These are phyloP conservation scores for Ogataea saltuana DNA, from an alignment of 805 yeast species.

Conservation along the genomic window DNA sequence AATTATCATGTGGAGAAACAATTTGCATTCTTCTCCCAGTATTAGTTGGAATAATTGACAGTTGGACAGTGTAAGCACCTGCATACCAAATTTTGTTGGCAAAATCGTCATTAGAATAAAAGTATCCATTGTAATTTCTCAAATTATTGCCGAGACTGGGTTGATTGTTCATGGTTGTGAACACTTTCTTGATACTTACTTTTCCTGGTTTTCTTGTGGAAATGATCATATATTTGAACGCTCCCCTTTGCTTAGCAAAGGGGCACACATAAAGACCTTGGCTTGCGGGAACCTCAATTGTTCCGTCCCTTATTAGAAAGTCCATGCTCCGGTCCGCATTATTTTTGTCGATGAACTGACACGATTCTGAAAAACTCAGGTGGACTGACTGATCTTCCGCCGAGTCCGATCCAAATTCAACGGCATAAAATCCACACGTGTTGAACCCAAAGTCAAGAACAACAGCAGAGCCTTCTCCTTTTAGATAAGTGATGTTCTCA, in stretches of 20 bases:
- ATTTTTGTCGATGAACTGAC: slow-evolving; percentile 5
- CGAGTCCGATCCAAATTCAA: slow-evolving; percentile 6
- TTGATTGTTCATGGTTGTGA: slow-evolving; percentile 5
- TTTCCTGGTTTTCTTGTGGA: slow-evolving; percentile 5
- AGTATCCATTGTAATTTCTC: slow-evolving; percentile 3
- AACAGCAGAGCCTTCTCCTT: slow-evolving; percentile 2
- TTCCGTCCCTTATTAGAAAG: slow-evolving; percentile 6
- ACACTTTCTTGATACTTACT: neutral
- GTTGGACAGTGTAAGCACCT: slow-evolving; percentile 6
- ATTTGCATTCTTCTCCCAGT: slow-evolving; percentile 6
- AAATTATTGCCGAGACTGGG: slow-evolving; percentile 2
- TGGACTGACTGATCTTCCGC: slow-evolving; percentile 1
- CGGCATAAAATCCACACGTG: slow-evolving; percentile 4
- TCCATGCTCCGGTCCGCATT: slow-evolving; percentile 5
- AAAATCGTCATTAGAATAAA: slow-evolving; percentile 3
- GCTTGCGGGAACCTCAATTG: slow-evolving; percentile 4
- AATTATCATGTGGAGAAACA: slow-evolving; percentile 1
- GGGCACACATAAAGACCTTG: slow-evolving; percentile 5
- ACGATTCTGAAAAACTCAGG: slow-evolving; percentile 6
- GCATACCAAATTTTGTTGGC: slow-evolving; percentile 8
- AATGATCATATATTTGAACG: slow-evolving; percentile 4
- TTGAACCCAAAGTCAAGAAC: slow-evolving; percentile 6
- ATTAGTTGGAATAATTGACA: slow-evolving; percentile 3
- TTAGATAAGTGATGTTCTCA: neutral
- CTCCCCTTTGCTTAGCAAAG: slow-evolving; percentile 2